Evolutionary conservation across 768 basidiomycete genomes (phyloP).

Genomic region (Crepidotus variabilis): DNA sequence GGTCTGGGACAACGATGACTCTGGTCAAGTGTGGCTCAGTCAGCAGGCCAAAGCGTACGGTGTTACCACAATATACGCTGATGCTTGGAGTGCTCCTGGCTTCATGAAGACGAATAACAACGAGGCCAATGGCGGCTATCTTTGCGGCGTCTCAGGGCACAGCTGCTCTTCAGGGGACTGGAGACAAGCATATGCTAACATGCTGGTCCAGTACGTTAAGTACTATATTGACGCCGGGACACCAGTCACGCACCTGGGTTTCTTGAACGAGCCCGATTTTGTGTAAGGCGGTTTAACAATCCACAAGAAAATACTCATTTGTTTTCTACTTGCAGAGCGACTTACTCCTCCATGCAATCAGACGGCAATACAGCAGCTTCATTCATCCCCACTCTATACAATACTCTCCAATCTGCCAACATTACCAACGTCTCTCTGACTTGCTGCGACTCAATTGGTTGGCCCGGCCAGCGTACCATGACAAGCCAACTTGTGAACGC

Average conservation of each 20-base stretch:
- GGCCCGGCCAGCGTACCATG: slow-evolving; percentile 8
- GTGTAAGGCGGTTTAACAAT: slow-evolving; percentile 5
- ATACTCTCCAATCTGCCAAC: slow-evolving; percentile 6
- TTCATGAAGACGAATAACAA: slow-evolving; percentile 16
- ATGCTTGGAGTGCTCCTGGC: slow-evolving; percentile 14
- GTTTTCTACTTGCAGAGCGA: slow-evolving; percentile 1
- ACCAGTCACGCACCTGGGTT: slow-evolving; percentile 10
- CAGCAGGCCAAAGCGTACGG: slow-evolving; percentile 13
- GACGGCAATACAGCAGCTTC: slow-evolving; percentile 12
- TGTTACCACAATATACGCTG: slow-evolving; percentile 14
- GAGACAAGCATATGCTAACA: slow-evolving; percentile 11
- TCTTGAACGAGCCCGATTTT: slow-evolving; percentile 14
- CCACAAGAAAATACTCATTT: background rate
- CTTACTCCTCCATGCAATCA: slow-evolving; percentile 14
- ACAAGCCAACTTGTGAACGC: slow-evolving; percentile 9
- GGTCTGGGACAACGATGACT: slow-evolving; percentile 11
- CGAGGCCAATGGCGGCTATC: slow-evolving; percentile 13
- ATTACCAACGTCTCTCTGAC: slow-evolving; percentile 3
- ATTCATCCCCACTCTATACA: slow-evolving; percentile 14
- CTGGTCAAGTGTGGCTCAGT: slow-evolving; percentile 13
- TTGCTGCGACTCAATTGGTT: slow-evolving; percentile 13
- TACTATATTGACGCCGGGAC: slow-evolving; percentile 10
- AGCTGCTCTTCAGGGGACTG: slow-evolving; percentile 10
- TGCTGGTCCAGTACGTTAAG: slow-evolving; percentile 12
- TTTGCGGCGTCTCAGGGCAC: slow-evolving; percentile 10